Base-by-base conservation (phyloP, 106 monocot species). In the Iris macrosiphon region DNA sequence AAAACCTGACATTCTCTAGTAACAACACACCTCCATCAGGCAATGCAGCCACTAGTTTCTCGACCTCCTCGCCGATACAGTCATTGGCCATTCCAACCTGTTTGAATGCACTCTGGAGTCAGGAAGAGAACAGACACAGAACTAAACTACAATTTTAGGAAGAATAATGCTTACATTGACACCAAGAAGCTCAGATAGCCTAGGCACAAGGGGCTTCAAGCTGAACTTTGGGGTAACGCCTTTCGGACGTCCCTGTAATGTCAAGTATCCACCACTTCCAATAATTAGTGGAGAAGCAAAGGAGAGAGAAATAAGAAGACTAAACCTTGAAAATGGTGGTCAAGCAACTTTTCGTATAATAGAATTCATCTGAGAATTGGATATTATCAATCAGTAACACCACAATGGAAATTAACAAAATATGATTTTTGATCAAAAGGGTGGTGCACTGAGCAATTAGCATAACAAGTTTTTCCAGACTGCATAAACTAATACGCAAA, bases 1-100 rank as follows among this genome's bases (percentile, higher is more conserved):
- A 64, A 63, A 89, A 84, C 33, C 89, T 68, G n/a, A 89, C 89
- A 54, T 89, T 89, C 70, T 89, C 89, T 40, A 89, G 76, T 61
- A 89, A 80, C 1, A 89, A 48, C 63, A 84, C 89, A 57, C 89
- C 77, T 3, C 89, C 89, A 8, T 89, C 71, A 1, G 89, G 84
- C 12, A 89, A 62, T 25, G 73, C 65, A 55, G 66, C 69, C 10
- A 82, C 80, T 52, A 66, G 40, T n/a, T 83, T 84, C 69, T 84
- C 74, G 29, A 89, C 84, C 46, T 84, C 89, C 21, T 67, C 71
- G 19, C 89, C 89, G 49, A 89, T 64, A 43, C 60, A 77, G 27
- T 89, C 84, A 40, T 78, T 68, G 28, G 89, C 84, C 67, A 84
- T 70, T 65, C 40, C 61, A 61, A 80, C 80, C 72, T 77, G 35